Base-by-base conservation (phyloP, 1,284 basidiomycete genomes). In the Leccinum insolens region DNA sequence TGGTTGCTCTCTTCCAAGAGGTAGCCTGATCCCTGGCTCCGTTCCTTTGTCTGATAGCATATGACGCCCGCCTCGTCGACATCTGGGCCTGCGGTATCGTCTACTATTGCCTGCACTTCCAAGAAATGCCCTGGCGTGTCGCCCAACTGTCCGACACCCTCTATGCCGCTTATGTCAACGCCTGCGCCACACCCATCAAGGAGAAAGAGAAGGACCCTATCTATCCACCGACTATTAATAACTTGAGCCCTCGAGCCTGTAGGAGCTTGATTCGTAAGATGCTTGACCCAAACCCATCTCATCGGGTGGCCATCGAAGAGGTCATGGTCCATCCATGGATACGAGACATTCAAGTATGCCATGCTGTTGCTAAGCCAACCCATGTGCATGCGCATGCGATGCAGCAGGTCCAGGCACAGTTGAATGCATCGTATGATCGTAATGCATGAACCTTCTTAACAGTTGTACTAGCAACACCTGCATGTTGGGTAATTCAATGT, bases 31-130 rank as follows among this genome's bases (percentile, higher is more conserved):
- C n/a, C 59, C 28, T 28, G 58, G 41, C 65, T 60, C 65, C 67
- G 1, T 73, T 71, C 60, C 67, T 65, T 70, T 73, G 55, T 70
- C 60, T 69, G 63, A 65, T 79, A 96, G 97, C 97, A 76, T 99
- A 99, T 80, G 97, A 99, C 76, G 98, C 97, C 2, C 90, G 97
- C 34, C 86, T 97, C 4, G 97, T 99, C 71, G 97, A 99, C 77
- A 94, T 99, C 64, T 99, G 97, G 97, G 96, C 97, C 0, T 94
- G 93, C 64, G 97, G 93, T 12, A 89, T 99, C 71, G 96, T 99
- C 70, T 99, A 98, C 82, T 99, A 99, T 83, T 99, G 97, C 84
- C 89, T 99, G 80, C 94, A 96, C 81, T 97, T 97, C 83, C 93
- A 95, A 79, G 96, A 98, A 79, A 86, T 98, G 64, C 96, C 97